These are phyloP conservation scores for Exophiala xenobiotica DNA, from an alignment of 2,329 filamentous ascomycete genomes.

Conservation along the genomic window DNA sequence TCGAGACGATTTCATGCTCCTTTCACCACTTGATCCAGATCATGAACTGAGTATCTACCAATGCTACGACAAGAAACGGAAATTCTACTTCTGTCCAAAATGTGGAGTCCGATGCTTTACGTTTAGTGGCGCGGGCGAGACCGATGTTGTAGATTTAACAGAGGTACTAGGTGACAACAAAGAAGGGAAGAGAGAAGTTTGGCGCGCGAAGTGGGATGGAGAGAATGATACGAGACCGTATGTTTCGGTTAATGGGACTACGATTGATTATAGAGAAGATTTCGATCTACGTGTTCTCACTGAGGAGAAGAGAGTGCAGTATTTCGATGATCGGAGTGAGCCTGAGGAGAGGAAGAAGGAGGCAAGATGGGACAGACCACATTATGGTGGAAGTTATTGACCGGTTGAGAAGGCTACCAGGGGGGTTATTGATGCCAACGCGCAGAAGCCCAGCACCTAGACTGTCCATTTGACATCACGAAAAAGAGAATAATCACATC, in stretches of 20 bases:
- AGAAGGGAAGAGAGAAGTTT: constrained; percentile 32
- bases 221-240: constrained; percentile 31
- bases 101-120: constrained; percentile 50
- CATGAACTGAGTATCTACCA: constrained; percentile 45
- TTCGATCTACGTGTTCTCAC: constrained; percentile 33
- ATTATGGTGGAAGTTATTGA: constrained; percentile 33
- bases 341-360: constrained; percentile 30
- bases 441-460: not conserved
- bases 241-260: constrained; percentile 33
- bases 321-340: constrained; percentile 33
- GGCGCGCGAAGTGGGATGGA: constrained; percentile 33
- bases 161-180: constrained; percentile 26
- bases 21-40: constrained; percentile 43
- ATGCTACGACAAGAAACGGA: constrained; percentile 34
- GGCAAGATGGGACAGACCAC: constrained; percentile 32
- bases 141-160: constrained; percentile 26
- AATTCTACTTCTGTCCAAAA: constrained; percentile 50
- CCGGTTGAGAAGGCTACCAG: constrained; percentile 20
- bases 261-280: constrained; percentile 32
- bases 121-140: constrained; percentile 39
- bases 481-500: too few species aligned
- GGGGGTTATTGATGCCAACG: not conserved
- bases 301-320: constrained; percentile 33
- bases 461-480: too few species aligned
- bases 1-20: constrained; percentile 48